Evolutionary conservation across 805 yeast genomes (phyloP), one percentile per base, ranked within the genome.

Genomic region (Ogataea methylovora): DNA sequence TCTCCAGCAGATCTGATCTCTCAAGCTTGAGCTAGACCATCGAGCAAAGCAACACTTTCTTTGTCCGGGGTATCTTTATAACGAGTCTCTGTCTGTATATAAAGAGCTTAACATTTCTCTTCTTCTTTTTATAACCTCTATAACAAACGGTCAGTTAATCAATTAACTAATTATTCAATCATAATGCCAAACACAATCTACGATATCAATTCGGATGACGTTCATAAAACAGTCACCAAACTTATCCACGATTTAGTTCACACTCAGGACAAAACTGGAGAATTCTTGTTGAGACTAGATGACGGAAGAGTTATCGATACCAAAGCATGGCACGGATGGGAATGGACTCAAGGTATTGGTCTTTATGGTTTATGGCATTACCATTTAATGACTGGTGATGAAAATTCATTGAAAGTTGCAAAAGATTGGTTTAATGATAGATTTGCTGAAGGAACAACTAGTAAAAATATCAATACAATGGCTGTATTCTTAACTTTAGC

Each of bases 261-360:
- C 37, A 57, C 55, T 39, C 42, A 45, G 28, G 64, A 58, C 39
- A 51, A 48, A 10, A 46, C 56, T 3, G 63, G 63, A 3, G 40
- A 46, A 31, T 55, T 54, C 32, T 38, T 58, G 8, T 43, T 58
- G 44, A 40, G 45, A 19, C 44, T 57, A 9, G 60, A 56, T 20
- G 54, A 46, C 29, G 64, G 64, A 5, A 39, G 60, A 33, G 43
- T 55, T 28, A 56, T 56, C 22, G 63, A 59, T 36, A 58, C 62
- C 36, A 59, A 56, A 35, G 60, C 61, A n/a, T 59, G 64, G 64
- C 48, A 58, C n/a, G 62, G 58, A 13, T 59, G 64, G 63, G 64
- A 59, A 37, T 59, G 64, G 63, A 59, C 63, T 13, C 63, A 59
- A 27, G 64, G 64, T 4, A 56, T 59, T 25, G 63, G 63, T 4